phyloP scores from a whole-genome alignment of 2,329 filamentous ascomycete genomes.

The Paecilomyces sp. region DNA sequence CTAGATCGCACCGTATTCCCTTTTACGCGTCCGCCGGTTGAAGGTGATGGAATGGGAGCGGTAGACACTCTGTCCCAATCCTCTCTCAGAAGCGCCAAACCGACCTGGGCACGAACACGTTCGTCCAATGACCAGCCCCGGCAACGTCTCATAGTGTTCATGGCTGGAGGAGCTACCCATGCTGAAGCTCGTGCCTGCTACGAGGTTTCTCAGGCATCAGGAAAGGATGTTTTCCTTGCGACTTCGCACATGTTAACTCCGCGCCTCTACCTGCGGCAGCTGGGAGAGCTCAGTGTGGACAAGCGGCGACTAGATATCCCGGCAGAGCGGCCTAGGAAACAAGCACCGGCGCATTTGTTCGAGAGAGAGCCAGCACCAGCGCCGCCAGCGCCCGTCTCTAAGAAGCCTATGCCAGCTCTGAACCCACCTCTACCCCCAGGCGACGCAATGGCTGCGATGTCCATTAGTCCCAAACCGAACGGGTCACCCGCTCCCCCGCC shows the following conservation, averaged over 20 bases:
- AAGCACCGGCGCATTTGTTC: slow-evolving; percentile 78
- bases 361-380: slow-evolving; percentile 58
- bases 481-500: slow-evolving; percentile 23
- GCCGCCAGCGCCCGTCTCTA: slow-evolving; percentile 30
- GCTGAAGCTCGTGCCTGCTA: slow-evolving; percentile 87
- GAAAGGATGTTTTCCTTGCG: slow-evolving; percentile 77
- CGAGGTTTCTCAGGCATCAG: slow-evolving; percentile 65
- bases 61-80: slow-evolving; percentile 54
- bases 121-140: slow-evolving; percentile 69
- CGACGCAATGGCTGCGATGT: slow-evolving; percentile 11
- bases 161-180: slow-evolving; percentile 92
- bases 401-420: not conserved
- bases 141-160: slow-evolving; percentile 86
- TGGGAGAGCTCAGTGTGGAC: slow-evolving; percentile 70
- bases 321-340: slow-evolving; percentile 68
- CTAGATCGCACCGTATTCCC: slow-evolving; percentile 64
- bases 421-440: slow-evolving; percentile 7
- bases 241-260: slow-evolving; percentile 93
- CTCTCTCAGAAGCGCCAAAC: slow-evolving; percentile 83
- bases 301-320: slow-evolving; percentile 73
- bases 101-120: slow-evolving; percentile 86
- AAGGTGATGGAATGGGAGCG: slow-evolving; percentile 30
- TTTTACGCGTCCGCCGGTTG: slow-evolving; percentile 62
- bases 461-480: slow-evolving; percentile 8
- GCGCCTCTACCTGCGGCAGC: slow-evolving; percentile 70